Percentiles rank a stretch among this genome's conserved stretches.
phyloP scores from a whole-genome alignment of 352 stramenopile species.

The Pythium brachiatum region DNA sequence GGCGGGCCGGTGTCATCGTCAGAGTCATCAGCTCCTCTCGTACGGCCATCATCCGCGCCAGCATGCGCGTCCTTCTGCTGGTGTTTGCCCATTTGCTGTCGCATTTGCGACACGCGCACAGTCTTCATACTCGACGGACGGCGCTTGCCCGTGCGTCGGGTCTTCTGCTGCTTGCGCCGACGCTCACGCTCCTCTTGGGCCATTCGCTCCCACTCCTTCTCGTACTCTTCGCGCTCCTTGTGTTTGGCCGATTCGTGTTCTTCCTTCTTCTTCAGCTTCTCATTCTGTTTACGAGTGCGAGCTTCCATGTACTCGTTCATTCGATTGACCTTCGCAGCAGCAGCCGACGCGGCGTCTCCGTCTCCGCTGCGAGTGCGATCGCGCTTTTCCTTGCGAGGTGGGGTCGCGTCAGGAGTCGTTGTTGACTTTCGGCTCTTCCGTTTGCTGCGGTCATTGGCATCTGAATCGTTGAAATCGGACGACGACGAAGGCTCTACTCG shows the following conservation, averaged over 20 bases:
- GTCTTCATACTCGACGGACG: constrained; percentile 81
- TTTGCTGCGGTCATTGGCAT: constrained; percentile 1
- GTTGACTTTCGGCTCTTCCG: not conserved
- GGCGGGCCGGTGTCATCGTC: constrained; percentile 41
- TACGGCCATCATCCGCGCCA: not conserved
- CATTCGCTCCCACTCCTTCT: constrained; percentile 89
- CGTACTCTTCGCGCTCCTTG: constrained; percentile 82
- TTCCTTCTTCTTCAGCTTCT: constrained; percentile 76
- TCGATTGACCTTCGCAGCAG: constrained; percentile 49
- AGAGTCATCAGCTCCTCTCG: constrained; percentile 8
- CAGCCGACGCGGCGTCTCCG: constrained; percentile 17
- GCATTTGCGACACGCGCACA: constrained; percentile 81
- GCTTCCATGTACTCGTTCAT: constrained; percentile 91
- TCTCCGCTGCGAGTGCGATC: constrained; percentile 27
- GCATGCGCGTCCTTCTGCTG: constrained; percentile 40
- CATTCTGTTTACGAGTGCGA: constrained; percentile 68
- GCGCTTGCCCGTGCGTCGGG: constrained; percentile 57
- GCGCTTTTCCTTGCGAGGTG: constrained; percentile 12
- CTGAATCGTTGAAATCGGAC: constrained; percentile 6
- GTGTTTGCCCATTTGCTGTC: constrained; percentile 79
- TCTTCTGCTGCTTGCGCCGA: constrained; percentile 77
- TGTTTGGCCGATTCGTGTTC: constrained; percentile 69
- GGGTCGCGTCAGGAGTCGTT: not conserved
- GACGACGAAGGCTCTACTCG: not conserved
- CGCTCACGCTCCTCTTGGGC: constrained; percentile 82